A percentile compares a stretch with the other conserved stretches of the same genome.
phyloP scores from a whole-genome alignment of 768 basidiomycete species.

The Leucocoprinus leucothites region DNA sequence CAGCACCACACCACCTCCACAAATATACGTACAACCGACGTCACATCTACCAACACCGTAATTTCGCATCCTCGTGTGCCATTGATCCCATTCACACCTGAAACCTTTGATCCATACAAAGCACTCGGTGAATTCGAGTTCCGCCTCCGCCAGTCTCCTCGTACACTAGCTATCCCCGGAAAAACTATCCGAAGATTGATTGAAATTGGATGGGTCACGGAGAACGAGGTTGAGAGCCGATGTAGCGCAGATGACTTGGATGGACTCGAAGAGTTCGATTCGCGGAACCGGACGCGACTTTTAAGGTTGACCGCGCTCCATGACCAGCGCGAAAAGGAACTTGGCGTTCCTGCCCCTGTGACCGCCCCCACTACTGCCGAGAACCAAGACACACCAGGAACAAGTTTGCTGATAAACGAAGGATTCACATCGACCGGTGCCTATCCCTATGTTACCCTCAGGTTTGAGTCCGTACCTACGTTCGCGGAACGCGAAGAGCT shows the following conservation, averaged over 20 bases:
- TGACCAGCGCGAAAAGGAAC: slow-evolving; percentile 9
- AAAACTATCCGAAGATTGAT: slow-evolving; percentile 35
- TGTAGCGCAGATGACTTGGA: slow-evolving; percentile 32
- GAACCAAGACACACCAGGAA: no score
- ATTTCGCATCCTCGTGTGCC: background rate
- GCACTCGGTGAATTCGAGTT: slow-evolving; percentile 39
- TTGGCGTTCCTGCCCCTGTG: slow-evolving; percentile 10
- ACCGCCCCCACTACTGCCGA: no score
- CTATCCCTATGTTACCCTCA: slow-evolving; percentile 4
- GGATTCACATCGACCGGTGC: background rate
- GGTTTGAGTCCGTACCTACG: slow-evolving; percentile 12
- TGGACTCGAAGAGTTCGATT: slow-evolving; percentile 27
- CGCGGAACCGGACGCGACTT: slow-evolving; percentile 2
- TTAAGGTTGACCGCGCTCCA: slow-evolving; percentile 7
- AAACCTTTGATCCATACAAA: slow-evolving; percentile 36
- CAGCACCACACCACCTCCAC: no score
- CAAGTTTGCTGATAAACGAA: no score
- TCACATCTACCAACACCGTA: no score
- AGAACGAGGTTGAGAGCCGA: slow-evolving; percentile 27
- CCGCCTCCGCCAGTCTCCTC: slow-evolving; percentile 26
- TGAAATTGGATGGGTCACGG: slow-evolving; percentile 35
- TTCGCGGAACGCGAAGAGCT: slow-evolving; percentile 13
- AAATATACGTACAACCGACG: no score
- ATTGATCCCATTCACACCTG: slow-evolving; percentile 22
- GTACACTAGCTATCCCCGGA: slow-evolving; percentile 31